Conservation (phyloP, 495 filamentous ascomycete species). For the Xylaria flabelliformis region DNA sequence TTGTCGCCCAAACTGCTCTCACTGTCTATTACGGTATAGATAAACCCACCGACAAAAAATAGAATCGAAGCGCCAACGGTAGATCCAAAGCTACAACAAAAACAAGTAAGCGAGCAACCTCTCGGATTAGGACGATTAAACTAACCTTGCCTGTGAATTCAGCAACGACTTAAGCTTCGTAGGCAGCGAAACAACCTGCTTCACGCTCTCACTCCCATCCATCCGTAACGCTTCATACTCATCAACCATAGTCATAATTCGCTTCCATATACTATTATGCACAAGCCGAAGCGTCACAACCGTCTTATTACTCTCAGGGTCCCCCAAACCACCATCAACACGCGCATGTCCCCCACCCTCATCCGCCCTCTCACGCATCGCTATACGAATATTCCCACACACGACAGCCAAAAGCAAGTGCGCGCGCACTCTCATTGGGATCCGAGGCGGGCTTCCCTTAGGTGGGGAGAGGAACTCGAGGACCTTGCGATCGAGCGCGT, state of each 20-base stretch:
- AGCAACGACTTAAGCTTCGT: conserved; percentile 40
- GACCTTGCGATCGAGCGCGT: conserved; percentile 44
- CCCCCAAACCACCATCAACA: conserved; percentile 21
- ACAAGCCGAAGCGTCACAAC: conserved; percentile 28
- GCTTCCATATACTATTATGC: conserved; percentile 40
- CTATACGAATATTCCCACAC: conserved; percentile 46
- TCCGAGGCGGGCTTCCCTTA: conserved; percentile 22
- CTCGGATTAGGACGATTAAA: neutral
- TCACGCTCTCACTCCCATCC: neutral
- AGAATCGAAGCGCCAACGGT: conserved; percentile 55
- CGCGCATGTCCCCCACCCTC: neutral
- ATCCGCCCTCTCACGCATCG: conserved; percentile 34
- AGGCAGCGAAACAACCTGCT: conserved; percentile 31
- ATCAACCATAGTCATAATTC: conserved; percentile 36
- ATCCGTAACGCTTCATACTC: conserved; percentile 31
- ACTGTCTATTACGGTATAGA: conserved; percentile 49
- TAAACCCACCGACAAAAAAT: conserved; percentile 55
- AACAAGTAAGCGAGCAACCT: conserved; percentile 20
- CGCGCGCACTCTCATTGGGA: conserved; percentile 36
- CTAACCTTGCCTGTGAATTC: conserved; percentile 38
- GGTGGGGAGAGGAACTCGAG: conserved; percentile 36
- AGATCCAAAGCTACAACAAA: conserved; percentile 46
- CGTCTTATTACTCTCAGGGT: conserved; percentile 22
- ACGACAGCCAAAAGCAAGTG: conserved; percentile 41
- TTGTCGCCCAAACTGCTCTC: conserved; percentile 47